A percentile compares a stretch with the other conserved stretches of the same genome.
Conservation (phyloP, 768 basidiomycete species). For the Rhodotorula kratochvilovae region DNA sequence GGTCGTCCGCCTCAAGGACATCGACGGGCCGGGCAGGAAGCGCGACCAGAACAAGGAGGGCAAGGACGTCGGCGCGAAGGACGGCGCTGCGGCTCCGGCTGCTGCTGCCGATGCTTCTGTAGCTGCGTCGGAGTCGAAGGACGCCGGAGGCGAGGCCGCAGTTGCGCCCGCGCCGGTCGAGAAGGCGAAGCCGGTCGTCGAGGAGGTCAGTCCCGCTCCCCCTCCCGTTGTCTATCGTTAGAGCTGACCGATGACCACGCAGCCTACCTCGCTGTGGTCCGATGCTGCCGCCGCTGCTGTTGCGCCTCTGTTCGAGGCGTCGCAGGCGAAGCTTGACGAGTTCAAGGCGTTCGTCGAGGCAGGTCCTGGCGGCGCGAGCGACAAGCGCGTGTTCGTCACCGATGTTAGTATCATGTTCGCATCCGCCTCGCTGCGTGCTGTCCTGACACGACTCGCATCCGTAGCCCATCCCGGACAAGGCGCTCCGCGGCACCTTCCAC, state of each 20-base stretch:
- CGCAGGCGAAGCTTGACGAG: slow-evolving; percentile 51
- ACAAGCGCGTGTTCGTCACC: slow-evolving; percentile 4
- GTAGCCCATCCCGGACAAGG: slow-evolving; percentile 61
- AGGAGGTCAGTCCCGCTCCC: not conserved
- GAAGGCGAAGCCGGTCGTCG: not conserved
- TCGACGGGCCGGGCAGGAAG: slow-evolving; percentile 58
- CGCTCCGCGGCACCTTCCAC: slow-evolving; percentile 74
- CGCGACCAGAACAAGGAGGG: not conserved
- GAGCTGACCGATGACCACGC: not conserved
- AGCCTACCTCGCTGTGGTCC: slow-evolving; percentile 9
- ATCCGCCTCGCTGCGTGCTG: slow-evolving; percentile 22
- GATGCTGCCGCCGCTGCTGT: not conserved
- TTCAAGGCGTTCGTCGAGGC: slow-evolving; percentile 48
- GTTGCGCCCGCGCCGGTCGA: not conserved
- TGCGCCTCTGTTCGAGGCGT: slow-evolving; percentile 34
- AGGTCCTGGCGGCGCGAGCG: slow-evolving; percentile 5
- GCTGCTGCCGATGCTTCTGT: not conserved
- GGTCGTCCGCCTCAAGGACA: slow-evolving; percentile 72
- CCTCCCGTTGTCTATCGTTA: not conserved
- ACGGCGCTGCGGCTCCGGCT: not conserved
- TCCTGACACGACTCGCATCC: not conserved
- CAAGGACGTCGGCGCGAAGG: slow-evolving; percentile 40
- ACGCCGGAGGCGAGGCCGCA: slow-evolving; percentile 35
- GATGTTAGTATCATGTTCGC: slow-evolving; percentile 18
- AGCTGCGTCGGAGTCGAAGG: not conserved